Percentiles rank a stretch among this genome's conserved stretches.
These are phyloP conservation scores for Euryodendron excelsum DNA, from an alignment of 148 eudicot species.

Conservation along the genomic window DNA sequence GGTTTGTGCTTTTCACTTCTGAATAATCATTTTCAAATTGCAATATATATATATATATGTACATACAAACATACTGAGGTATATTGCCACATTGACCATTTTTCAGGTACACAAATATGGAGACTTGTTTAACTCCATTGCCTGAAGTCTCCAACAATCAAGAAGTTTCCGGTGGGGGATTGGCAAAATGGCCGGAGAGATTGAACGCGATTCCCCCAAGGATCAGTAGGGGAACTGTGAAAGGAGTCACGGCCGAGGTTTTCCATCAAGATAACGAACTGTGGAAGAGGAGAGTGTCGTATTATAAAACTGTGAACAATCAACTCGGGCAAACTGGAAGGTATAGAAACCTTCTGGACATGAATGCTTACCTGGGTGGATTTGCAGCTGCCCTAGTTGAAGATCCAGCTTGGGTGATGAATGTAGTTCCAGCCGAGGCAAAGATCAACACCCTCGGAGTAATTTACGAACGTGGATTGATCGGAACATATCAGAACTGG, in stretches of 20 bases:
- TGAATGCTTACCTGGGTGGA: conserved; percentile 83
- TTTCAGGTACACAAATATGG: too few relatives aligned
- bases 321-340: conserved; percentile 59
- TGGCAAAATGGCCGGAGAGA: conserved; percentile 74
- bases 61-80: too few relatives aligned
- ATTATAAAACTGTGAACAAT: conserved; percentile 67
- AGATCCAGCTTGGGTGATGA: conserved; percentile 83
- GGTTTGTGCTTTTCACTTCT: conserved; percentile 39
- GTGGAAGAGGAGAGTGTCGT: conserved; percentile 66
- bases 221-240: conserved; percentile 43
- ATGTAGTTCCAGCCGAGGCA: conserved; percentile 64
- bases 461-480: conserved; percentile 66
- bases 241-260: conserved; percentile 46
- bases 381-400: conserved; percentile 67
- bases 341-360: conserved; percentile 76
- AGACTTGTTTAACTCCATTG: conserved; percentile 46
- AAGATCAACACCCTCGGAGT: conserved; percentile 70
- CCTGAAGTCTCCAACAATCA: conserved; percentile 46
- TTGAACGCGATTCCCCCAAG: conserved; percentile 64
- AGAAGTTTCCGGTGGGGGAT: conserved; percentile 58
- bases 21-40: background rate
- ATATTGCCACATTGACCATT: too few relatives aligned
- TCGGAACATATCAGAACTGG: conserved; percentile 82
- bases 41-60: background rate
- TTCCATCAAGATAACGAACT: conserved; percentile 45